Evolutionary conservation across 495 filamentous ascomycete species (phyloP).

Genomic region (Aspergillus olivimuriae): DNA sequence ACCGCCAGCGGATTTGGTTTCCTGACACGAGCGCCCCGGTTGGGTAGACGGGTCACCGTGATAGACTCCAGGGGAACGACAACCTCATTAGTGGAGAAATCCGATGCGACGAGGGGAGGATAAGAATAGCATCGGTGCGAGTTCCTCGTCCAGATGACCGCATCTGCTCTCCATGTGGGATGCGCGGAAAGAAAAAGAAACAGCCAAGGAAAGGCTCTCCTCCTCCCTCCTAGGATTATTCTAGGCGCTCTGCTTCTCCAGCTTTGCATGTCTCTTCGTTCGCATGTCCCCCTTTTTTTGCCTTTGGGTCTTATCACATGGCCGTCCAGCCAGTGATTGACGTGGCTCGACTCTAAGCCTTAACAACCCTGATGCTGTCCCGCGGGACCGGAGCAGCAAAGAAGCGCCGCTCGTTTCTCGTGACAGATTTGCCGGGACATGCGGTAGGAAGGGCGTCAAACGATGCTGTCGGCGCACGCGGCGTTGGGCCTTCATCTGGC

Average conservation of each 20-base stretch:
- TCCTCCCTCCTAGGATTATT: too few species aligned
- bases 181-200: neutral
- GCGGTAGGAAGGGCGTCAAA: constrained; percentile 3
- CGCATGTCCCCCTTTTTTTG: neutral
- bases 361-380: constrained; percentile 9
- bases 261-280: too few species aligned
- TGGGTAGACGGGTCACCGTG: neutral
- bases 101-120: neutral
- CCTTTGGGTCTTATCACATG: constrained; percentile 14
- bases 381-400: constrained; percentile 6
- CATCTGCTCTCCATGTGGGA: neutral
- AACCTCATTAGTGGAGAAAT: neutral
- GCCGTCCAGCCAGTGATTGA: constrained; percentile 9
- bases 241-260: too few species aligned
- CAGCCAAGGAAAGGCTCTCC: neutral
- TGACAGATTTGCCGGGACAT: constrained; percentile 10
- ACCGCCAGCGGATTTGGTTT: constrained; percentile 4
- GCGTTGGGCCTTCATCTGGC: constrained; percentile 4
- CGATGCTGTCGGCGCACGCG: neutral
- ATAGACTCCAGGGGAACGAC: neutral
- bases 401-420: constrained; percentile 10
- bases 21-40: neutral
- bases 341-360: constrained; percentile 16
- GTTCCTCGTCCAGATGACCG: constrained; percentile 4
- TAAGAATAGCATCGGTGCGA: constrained; percentile 2